Evolutionary conservation across 2,329 filamentous ascomycete species (phyloP).

Genomic region (Pestalotiopsis sp.): DNA sequence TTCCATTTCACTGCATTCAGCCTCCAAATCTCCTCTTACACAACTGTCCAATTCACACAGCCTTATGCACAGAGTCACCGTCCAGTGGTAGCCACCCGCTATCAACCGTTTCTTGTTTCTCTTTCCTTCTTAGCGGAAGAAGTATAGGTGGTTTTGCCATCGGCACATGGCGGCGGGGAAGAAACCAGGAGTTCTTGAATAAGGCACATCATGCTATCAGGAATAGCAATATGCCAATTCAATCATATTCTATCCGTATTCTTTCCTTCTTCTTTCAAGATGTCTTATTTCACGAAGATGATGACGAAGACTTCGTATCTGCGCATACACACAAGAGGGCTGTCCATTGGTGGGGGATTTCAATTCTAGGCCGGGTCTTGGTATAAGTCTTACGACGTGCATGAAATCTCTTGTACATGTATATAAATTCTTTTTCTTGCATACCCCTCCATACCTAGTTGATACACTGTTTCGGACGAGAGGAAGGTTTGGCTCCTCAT

Average conservation of each 20-base stretch:
- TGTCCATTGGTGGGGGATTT: neutral
- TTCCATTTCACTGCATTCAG: neutral
- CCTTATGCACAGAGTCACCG: neutral
- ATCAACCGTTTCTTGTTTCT: neutral
- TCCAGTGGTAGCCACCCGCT: neutral
- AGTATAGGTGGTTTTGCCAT: neutral
- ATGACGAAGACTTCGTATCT: neutral
- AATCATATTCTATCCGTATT: neutral
- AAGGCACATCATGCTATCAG: neutral
- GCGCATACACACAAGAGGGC: neutral
- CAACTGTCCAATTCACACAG: neutral
- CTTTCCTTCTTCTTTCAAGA: neutral
- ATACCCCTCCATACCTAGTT: neutral
- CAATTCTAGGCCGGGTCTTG: neutral
- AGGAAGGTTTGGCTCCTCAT: neutral
- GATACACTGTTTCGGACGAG: neutral
- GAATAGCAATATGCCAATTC: neutral
- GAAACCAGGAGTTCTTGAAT: neutral
- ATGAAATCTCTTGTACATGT: neutral
- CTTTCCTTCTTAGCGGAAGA: neutral
- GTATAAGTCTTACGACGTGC: neutral
- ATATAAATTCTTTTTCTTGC: neutral
- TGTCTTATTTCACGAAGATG: neutral
- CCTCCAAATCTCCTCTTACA: neutral
- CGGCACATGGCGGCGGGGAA: neutral